phyloP scores from a whole-genome alignment of 2,329 filamentous ascomycete genomes.

The Pyricularia pennisetigena region DNA sequence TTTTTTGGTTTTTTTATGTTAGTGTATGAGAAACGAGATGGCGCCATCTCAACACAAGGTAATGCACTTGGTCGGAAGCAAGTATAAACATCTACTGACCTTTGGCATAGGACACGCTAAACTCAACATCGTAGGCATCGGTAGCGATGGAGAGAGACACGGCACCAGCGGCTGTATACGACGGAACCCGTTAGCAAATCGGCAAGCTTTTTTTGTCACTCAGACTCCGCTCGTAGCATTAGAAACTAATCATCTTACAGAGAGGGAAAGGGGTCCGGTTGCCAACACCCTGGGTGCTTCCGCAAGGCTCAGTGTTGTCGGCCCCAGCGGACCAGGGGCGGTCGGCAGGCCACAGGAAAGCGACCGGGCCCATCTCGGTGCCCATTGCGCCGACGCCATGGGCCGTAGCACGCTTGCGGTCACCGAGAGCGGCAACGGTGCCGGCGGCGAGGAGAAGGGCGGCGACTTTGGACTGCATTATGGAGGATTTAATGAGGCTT shows the following conservation, averaged over 20 bases:
- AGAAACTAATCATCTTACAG: conserved; percentile 19
- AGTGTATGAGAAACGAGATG: not conserved
- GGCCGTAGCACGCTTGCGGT: not conserved
- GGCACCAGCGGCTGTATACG: conserved; percentile 7
- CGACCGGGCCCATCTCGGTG: conserved; percentile 39
- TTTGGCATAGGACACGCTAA: conserved; percentile 20
- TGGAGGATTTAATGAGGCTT: not conserved
- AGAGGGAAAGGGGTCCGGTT: conserved; percentile 42
- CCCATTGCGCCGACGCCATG: conserved; percentile 18
- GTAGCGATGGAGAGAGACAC: conserved; percentile 12
- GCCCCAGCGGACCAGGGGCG: conserved; percentile 35
- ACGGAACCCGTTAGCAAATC: not conserved
- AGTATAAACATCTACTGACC: conserved; percentile 19
- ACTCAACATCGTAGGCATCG: conserved; percentile 12
- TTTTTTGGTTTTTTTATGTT: conserved; percentile 1
- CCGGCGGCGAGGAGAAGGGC: conserved; percentile 15
- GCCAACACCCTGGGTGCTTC: conserved; percentile 29
- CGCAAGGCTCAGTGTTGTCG: conserved; percentile 43
- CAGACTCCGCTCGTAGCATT: not conserved
- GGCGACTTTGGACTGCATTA: conserved; percentile 28
- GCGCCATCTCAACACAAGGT: no score
- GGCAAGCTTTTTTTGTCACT: not conserved
- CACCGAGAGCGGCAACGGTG: not conserved
- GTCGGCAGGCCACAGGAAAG: conserved; percentile 44
- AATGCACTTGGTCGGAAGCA: not conserved